Base-by-base conservation (phyloP, 495 filamentous ascomycete genomes). In the Xylaria flabelliformis region DNA sequence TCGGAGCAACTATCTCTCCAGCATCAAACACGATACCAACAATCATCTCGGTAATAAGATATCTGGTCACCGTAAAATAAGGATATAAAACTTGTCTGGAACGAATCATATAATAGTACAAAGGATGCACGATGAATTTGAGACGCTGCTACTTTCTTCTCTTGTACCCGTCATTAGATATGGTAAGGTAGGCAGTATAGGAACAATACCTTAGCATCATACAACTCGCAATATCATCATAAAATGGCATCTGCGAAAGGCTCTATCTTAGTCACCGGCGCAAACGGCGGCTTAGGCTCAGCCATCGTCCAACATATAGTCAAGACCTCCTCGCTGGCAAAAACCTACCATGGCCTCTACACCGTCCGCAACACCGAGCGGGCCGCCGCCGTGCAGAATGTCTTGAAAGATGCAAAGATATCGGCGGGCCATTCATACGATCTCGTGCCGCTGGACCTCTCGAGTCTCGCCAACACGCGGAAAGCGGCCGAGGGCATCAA, bases 251-350 rank as follows among this genome's bases (percentile, higher is more conserved):
- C 74, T 41, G 39, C 66, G 3, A 78, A 77, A 41, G 78, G 78
- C 55, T 86, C 87, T 9, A 83, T 90, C 62, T 70, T 91, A 32
- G 75, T 90, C 17, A 91, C 88, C 12, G 89, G 88, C 24, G 84
- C 88, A 56, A 90, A 77, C 62, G 77, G 74, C 42, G 74, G 75
- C 80, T 50, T 84, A 81, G 89, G 58, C 83, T 85, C 71, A 76
- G 85, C 75, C 80, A 85, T 75, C 81, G 84, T 69, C 74, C 84
- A 72, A 80, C 85, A 75, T 73, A 88, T 74, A 80, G 82, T 74
- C 77, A 76, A 70, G 58, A 72, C 74, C 12, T 80, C 84, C 4
- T 72, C 82, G 1, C 67, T 79, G 6, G 79, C 79, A 48, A 77
- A 80, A 26, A 61, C 74, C 76, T 75, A 79, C 81, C 70, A 80